Conservation (phyloP, 2,329 filamentous ascomycete genomes). For the Xylariaceae sp. region DNA sequence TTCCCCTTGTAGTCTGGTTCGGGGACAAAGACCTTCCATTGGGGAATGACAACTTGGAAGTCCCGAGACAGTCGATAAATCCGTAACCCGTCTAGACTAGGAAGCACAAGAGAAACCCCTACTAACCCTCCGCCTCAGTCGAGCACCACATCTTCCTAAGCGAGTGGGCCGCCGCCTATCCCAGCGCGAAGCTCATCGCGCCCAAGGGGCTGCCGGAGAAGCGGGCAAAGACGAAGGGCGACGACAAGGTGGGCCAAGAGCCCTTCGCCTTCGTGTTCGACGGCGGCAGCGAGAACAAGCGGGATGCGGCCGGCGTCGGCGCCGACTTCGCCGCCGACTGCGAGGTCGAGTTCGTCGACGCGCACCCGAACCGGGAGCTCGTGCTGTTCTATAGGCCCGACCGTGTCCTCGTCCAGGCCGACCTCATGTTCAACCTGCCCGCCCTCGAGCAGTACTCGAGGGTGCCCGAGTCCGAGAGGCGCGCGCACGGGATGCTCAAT, state of each 20-base stretch:
- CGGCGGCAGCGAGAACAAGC: constrained; percentile 54
- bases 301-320: constrained; percentile 56
- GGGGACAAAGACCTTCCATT: no score
- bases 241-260: constrained; percentile 57
- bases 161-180: constrained; percentile 80
- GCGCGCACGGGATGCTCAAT: constrained; percentile 42
- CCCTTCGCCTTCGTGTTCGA: constrained; percentile 71
- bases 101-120: no score
- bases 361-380: constrained; percentile 82
- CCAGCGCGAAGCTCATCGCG: constrained; percentile 77
- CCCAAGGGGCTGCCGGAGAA: constrained; percentile 85
- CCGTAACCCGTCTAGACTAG: no score
- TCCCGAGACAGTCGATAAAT: no score
- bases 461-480: constrained; percentile 51
- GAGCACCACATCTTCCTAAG: constrained; percentile 96
- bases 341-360: constrained; percentile 79
- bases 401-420: constrained; percentile 80
- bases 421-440: constrained; percentile 90
- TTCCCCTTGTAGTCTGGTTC: no score
- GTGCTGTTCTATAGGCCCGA: constrained; percentile 84
- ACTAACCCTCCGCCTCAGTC: no score
- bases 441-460: constrained; percentile 80
- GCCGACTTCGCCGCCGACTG: constrained; percentile 87
- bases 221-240: constrained; percentile 61
- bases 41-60: no score